Evolutionary conservation across 345 rosid species (phyloP).

Genomic region (Citrus inodora): DNA sequence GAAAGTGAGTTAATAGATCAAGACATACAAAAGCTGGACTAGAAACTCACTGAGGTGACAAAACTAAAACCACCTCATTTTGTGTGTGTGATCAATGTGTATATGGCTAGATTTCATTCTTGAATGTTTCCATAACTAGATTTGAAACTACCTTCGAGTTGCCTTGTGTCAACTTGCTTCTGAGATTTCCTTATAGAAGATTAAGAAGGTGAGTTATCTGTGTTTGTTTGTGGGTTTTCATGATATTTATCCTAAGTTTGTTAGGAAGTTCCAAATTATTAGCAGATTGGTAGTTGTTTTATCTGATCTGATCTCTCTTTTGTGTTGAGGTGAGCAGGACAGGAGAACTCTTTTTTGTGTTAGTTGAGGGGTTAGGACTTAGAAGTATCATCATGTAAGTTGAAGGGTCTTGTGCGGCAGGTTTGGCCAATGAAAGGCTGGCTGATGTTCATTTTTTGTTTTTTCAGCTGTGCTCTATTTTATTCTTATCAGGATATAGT

Average conservation of each 20-base stretch:
- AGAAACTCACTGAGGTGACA: background rate
- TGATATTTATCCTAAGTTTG: background rate
- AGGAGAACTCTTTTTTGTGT: background rate
- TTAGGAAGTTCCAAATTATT: background rate
- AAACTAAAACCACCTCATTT: background rate
- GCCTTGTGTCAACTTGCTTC: background rate
- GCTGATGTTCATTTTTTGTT: background rate
- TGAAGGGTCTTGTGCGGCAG: background rate
- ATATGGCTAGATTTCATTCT: background rate
- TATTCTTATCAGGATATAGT: background rate
- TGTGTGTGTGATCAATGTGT: background rate
- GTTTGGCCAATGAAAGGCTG: background rate
- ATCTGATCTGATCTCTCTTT: background rate
- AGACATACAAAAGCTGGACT: too few relatives aligned
- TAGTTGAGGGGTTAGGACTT: background rate
- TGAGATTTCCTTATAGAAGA: background rate
- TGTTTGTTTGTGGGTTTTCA: background rate
- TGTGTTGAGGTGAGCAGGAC: background rate
- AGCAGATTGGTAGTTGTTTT: background rate
- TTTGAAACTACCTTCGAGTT: background rate
- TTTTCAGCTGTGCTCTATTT: background rate
- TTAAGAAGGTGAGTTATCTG: background rate
- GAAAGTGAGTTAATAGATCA: background rate
- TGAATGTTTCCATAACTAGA: background rate
- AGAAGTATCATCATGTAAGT: background rate